Percentiles rank a stretch among this genome's conserved stretches.
Evolutionary conservation across 2,329 filamentous ascomycete species (phyloP).

Genomic region (Diaporthe nobilis): DNA sequence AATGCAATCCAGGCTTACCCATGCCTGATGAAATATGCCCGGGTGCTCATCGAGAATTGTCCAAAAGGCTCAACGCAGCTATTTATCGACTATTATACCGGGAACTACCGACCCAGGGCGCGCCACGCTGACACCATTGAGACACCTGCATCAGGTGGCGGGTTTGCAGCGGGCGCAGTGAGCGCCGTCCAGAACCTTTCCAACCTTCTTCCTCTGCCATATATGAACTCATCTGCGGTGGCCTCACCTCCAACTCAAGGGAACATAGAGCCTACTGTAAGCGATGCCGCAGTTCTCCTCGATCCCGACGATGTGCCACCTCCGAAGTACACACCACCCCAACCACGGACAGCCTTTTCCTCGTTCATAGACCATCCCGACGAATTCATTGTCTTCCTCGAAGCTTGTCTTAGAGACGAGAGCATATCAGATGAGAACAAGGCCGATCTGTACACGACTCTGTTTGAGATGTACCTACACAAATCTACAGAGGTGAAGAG

Average conservation of each 20-base stretch:
- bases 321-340: slow-evolving; percentile 81
- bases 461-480: slow-evolving; percentile 98
- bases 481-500: slow-evolving; percentile 84
- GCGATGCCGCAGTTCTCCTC: slow-evolving; percentile 66
- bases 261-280: slow-evolving; percentile 65
- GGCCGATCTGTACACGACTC: slow-evolving; percentile 90
- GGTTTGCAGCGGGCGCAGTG: slow-evolving; percentile 71
- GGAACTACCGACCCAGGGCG: slow-evolving; percentile 81
- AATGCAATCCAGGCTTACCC: slow-evolving; percentile 76
- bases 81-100: slow-evolving; percentile 96
- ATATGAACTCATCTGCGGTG: slow-evolving; percentile 78
- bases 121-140: slow-evolving; percentile 61
- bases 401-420: slow-evolving; percentile 84
- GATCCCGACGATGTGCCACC: slow-evolving; percentile 61
- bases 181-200: slow-evolving; percentile 89
- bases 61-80: slow-evolving; percentile 85
- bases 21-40: slow-evolving; percentile 95
- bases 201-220: slow-evolving; percentile 85
- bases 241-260: slow-evolving; percentile 67
- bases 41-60: slow-evolving; percentile 90
- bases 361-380: slow-evolving; percentile 95
- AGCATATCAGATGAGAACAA: slow-evolving; percentile 81
- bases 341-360: slow-evolving; percentile 91
- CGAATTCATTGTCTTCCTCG: slow-evolving; percentile 92
- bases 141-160: slow-evolving; percentile 51